Base-by-base conservation (phyloP, 176 grass and related monocot species). In the Oryza rufipogon region DNA sequence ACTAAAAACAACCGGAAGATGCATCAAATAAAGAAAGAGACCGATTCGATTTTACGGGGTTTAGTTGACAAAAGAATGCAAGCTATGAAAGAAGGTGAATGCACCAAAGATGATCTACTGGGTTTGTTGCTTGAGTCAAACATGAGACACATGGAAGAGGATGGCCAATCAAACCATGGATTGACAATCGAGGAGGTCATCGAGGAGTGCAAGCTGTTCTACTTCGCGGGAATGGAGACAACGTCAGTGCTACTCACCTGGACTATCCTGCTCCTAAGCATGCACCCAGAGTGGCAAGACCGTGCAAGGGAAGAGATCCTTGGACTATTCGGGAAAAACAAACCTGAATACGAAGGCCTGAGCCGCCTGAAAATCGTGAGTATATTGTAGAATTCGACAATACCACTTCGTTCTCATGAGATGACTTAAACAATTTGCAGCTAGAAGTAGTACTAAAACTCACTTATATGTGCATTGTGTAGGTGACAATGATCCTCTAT, bases 191-290 rank as follows among this genome's bases (percentile, higher is more conserved):
- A 95, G 12, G 93, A 97, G 4, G 85, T 97, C 38, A 89, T 97
- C 1, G 94, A 88, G 56, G 94, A 97, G 74, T 97, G 94, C 80
- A 97, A 94, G 78, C 3, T 97, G 0, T 90, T 94, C 79, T 97
- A 97, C 75, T 94, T 97, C 76, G 91, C 94, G 25, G 94, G 94
- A 20, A 88, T 90, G 76, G 89, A 97, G 74, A 97, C 89, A 16
- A 97, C 94, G 0, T 83, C 94, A 0, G 85, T 92, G 46, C 56
- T 97, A 47, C 87, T 97, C 25, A 97, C 91, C 0, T 97, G 91
- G 91, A 90, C 94, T 2, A 89, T 97, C 85, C 32, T 92, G 5
- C 10, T 89, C 2, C 68, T 97, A 3, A 90, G 91, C 69, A 90
- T 94, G 89, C 82, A 97, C 77, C 89, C 91, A 2, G 77, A 85